Evolutionary conservation across 805 yeast species (phyloP).

Genomic region (Lachancea quebecensis): DNA sequence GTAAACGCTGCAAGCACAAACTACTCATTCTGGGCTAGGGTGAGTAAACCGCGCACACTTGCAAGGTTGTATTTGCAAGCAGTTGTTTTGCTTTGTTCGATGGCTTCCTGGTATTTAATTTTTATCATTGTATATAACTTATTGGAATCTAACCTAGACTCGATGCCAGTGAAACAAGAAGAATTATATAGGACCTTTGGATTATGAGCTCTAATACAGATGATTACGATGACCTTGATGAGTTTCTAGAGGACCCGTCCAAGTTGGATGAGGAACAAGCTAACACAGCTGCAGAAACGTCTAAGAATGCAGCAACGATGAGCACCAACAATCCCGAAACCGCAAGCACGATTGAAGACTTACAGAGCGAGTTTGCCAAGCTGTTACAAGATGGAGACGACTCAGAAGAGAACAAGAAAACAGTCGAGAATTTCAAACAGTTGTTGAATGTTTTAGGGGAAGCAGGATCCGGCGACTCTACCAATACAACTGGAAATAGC

Average conservation of each 20-base stretch:
- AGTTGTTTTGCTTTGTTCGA: not conserved
- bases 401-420: conserved; percentile 12
- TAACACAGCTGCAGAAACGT: conserved; percentile 8
- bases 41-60: too few relatives aligned
- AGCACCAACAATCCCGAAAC: conserved; percentile 26
- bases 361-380: conserved; percentile 23
- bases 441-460: conserved; percentile 27
- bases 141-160: too few relatives aligned
- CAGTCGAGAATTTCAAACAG: conserved; percentile 33
- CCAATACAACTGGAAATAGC: conserved; percentile 14
- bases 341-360: conserved; percentile 20
- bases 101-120: not conserved
- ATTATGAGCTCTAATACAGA: conserved; percentile 29
- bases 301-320: conserved; percentile 12
- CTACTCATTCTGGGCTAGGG: conserved; percentile 34
- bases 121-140: not conserved
- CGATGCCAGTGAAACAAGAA: not conserved
- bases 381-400: conserved; percentile 16
- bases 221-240: conserved; percentile 72
- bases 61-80: too few relatives aligned
- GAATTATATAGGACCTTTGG: not conserved
- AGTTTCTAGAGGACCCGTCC: conserved; percentile 46
- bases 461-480: conserved; percentile 14
- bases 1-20: conserved; percentile 74
- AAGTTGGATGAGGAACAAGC: conserved; percentile 11